A percentile compares a stretch with the other conserved stretches of the same genome.
Evolutionary conservation across 225 moss, liverwort and hornwort genomes (phyloP).

Genomic region (Lunularia cruciata): DNA sequence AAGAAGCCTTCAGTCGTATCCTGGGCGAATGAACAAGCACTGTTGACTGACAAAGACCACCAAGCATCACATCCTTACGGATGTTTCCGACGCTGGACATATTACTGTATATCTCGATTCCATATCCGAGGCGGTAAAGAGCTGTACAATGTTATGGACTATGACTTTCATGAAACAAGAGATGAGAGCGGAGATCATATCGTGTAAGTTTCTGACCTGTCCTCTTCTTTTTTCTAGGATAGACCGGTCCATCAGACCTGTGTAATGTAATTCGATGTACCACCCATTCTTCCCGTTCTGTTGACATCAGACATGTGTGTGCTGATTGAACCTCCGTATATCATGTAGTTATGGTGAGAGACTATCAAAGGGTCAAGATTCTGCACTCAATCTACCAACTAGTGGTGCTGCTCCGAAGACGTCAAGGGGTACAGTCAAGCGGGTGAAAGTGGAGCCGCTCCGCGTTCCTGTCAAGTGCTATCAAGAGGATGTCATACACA

Average conservation of each 20-base stretch:
- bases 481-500: constrained; percentile 29
- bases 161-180: constrained; percentile 29
- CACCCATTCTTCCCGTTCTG: neutral
- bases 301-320: too few relatives aligned
- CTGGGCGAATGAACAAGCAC: constrained; percentile 28
- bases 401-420: constrained; percentile 6
- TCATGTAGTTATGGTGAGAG: constrained; percentile 33
- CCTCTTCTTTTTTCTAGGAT: neutral
- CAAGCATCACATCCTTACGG: constrained; percentile 39
- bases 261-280: neutral
- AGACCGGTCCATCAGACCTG: neutral
- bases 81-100: constrained; percentile 36
- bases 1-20: constrained; percentile 19
- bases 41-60: constrained; percentile 27
- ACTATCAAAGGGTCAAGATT: constrained; percentile 10
- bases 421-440: constrained; percentile 6
- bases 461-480: constrained; percentile 30
- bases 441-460: constrained; percentile 23
- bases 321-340: too few relatives aligned
- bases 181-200: constrained; percentile 24
- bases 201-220: constrained; percentile 20
- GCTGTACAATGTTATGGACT: constrained; percentile 33
- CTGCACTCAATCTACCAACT: neutral
- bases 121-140: constrained; percentile 29
- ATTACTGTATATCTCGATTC: constrained; percentile 36